These are phyloP conservation scores for Penicillium desertorum DNA, from an alignment of 495 filamentous ascomycete genomes.

Conservation along the genomic window DNA sequence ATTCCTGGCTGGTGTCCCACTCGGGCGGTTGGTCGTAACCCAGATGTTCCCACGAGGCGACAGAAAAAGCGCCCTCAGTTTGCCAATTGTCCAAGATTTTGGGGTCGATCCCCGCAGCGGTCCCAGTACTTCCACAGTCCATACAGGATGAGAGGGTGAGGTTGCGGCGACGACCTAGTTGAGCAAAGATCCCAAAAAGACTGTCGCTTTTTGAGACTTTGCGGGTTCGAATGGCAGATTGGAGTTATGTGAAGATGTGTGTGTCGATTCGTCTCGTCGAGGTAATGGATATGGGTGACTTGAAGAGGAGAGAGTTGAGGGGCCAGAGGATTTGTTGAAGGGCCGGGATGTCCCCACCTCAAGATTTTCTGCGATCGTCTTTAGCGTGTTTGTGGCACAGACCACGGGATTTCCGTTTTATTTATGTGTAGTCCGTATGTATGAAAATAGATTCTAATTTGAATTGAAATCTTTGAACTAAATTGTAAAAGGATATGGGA, in stretches of 20 bases:
- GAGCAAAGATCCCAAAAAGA: conserved; percentile 27
- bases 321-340: conserved; percentile 15
- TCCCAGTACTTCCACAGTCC: conserved; percentile 46
- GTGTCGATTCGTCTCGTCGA: neutral
- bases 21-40: conserved; percentile 44
- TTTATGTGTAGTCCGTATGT: too few species aligned
- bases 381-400: conserved; percentile 10
- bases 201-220: conserved; percentile 20
- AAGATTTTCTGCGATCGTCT: conserved; percentile 17
- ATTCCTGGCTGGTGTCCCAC: conserved; percentile 48
- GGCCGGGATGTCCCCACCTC: conserved; percentile 20
- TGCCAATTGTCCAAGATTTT: conserved; percentile 51
- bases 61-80: conserved; percentile 40
- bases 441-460: neutral
- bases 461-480: too few species aligned
- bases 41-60: conserved; percentile 43
- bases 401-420: neutral
- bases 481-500: too few species aligned
- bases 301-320: conserved; percentile 9
- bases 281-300: conserved; percentile 1
- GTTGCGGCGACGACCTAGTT: conserved; percentile 16
- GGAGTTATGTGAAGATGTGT: neutral
- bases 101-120: conserved; percentile 51
- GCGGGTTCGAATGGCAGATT: neutral
- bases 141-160: conserved; percentile 38